Conservation (phyloP, 345 rosid genomes). For the Arabis hirsuta region DNA sequence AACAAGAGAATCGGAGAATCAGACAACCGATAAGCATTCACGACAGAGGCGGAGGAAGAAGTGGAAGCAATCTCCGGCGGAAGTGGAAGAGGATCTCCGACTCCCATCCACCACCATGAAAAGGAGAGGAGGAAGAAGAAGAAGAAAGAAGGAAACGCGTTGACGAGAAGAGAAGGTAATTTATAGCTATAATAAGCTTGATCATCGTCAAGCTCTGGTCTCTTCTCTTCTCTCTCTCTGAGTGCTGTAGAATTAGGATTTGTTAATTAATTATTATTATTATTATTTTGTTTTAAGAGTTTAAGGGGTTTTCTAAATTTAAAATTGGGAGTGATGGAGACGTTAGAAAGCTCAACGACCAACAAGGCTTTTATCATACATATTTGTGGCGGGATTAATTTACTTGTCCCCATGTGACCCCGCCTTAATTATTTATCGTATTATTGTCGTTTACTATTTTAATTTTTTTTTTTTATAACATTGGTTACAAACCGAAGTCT, state of each 20-base stretch:
- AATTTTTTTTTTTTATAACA: neutral
- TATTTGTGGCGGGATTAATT: conserved; percentile 14
- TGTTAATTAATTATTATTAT: conserved; percentile 4
- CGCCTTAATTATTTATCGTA: neutral
- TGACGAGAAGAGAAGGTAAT: conserved; percentile 28
- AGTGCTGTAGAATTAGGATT: conserved; percentile 21
- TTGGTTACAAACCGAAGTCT: no score
- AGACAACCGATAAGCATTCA: conserved; percentile 38
- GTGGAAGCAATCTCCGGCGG: conserved; percentile 35
- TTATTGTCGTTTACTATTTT: neutral
- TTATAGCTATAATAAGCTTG: conserved; percentile 36
- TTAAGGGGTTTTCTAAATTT: conserved; percentile 18
- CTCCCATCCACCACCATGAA: conserved; percentile 59
- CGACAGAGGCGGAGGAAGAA: conserved; percentile 11
- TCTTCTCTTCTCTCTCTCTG: conserved; percentile 16
- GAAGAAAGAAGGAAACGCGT: conserved; percentile 50
- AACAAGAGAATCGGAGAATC: conserved; percentile 70
- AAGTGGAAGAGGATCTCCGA: conserved; percentile 39
- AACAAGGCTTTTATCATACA: conserved; percentile 38
- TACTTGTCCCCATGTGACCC: conserved; percentile 33
- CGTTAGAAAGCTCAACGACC: conserved; percentile 31
- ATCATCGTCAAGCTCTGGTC: conserved; percentile 25
- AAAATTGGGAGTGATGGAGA: conserved; percentile 36
- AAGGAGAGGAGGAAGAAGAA: conserved; percentile 21
- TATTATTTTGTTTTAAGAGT: neutral